Evolutionary conservation across 2,329 filamentous ascomycete genomes (phyloP).

Genomic region (Venturia pyrina): DNA sequence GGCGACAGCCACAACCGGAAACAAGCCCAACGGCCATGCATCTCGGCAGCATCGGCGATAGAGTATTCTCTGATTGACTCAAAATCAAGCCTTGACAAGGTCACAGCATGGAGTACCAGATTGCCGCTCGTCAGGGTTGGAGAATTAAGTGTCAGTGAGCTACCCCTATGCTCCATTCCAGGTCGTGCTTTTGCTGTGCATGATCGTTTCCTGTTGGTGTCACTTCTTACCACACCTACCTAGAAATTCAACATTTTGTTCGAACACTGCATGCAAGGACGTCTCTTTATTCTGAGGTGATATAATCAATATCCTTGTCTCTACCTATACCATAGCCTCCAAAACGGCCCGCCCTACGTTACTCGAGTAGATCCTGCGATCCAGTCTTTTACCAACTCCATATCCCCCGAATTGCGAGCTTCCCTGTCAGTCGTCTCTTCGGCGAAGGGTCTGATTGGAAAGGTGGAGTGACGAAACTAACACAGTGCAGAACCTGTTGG

Average conservation of each 20-base stretch:
- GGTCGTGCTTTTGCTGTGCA: neutral
- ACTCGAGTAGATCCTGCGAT: neutral
- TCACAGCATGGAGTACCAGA: neutral
- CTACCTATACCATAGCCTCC: neutral
- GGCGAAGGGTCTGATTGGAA: too few relatives aligned
- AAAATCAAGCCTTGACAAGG: neutral
- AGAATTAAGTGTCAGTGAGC: neutral
- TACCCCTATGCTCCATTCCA: neutral
- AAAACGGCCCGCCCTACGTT: neutral
- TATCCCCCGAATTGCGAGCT: neutral
- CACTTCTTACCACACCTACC: too few relatives aligned
- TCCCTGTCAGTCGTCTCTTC: too few relatives aligned
- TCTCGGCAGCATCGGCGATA: neutral
- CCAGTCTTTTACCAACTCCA: neutral
- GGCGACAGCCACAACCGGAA: neutral
- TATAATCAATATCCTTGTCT: neutral
- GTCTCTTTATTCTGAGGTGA: neutral
- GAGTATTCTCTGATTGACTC: neutral
- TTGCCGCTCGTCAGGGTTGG: neutral
- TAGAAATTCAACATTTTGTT: too few relatives aligned
- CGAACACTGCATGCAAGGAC: neutral
- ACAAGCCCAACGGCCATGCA: neutral
- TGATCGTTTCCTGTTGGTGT: neutral
- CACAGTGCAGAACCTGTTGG: too few relatives aligned
- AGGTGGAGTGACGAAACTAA: too few relatives aligned